Conservation (phyloP, 2,329 filamentous ascomycete species). For the Spiromastix sp. region DNA sequence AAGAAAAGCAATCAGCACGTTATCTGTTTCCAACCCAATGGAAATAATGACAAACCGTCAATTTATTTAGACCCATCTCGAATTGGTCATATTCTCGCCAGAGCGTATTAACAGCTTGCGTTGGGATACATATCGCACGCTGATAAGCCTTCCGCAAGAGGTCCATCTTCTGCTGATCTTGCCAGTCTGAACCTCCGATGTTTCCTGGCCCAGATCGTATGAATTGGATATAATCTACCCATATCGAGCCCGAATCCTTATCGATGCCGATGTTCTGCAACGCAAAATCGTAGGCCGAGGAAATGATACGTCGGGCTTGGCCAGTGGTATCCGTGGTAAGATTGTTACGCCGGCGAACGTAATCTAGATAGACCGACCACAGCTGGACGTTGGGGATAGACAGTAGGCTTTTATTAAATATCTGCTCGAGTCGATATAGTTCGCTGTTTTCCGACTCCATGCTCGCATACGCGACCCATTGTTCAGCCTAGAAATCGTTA, state of each 20-base stretch:
- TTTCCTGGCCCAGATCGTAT: slow-evolving; percentile 78
- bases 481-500: slow-evolving; percentile 58
- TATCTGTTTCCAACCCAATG: no score
- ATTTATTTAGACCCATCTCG: slow-evolving; percentile 86
- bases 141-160: slow-evolving; percentile 85
- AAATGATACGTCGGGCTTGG: slow-evolving; percentile 65
- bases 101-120: slow-evolving; percentile 66
- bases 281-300: slow-evolving; percentile 84
- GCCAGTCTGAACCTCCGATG: slow-evolving; percentile 79
- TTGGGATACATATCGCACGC: slow-evolving; percentile 77
- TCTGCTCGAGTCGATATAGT: slow-evolving; percentile 64
- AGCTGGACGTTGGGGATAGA: slow-evolving; percentile 73
- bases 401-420: slow-evolving; percentile 73
- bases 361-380: slow-evolving; percentile 91
- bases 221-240: slow-evolving; percentile 92
- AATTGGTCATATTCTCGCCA: slow-evolving; percentile 99
- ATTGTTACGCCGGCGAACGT: slow-evolving; percentile 85
- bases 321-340: slow-evolving; percentile 69
- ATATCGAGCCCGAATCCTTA: slow-evolving; percentile 78
- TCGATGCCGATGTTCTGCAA: slow-evolving; percentile 84
- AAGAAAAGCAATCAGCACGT: slow-evolving; percentile 3
- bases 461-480: slow-evolving; percentile 80
- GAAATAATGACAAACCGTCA: slow-evolving; percentile 57
- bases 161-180: slow-evolving; percentile 98
- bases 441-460: slow-evolving; percentile 86